Base-by-base conservation (phyloP, 352 stramenopile species). In the Phytophthora rubi region DNA sequence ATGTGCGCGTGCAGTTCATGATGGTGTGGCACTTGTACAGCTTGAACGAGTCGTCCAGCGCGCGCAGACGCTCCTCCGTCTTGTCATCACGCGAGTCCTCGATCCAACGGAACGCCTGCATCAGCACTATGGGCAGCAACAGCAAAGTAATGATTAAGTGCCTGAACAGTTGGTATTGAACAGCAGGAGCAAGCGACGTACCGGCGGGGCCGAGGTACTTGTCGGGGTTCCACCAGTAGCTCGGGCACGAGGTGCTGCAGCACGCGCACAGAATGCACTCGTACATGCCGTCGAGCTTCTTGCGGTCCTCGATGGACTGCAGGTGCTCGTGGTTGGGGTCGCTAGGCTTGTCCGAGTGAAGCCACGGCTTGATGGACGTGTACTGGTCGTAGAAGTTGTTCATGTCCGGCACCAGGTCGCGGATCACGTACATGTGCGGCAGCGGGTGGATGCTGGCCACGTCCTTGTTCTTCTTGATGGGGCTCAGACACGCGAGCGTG, bases 201-300 rank as follows among this genome's bases (percentile, higher is more conserved):
- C 83, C 88, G 59, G 92, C 91, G 6, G 93, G 93, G 61, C 93
- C 93, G 52, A 98, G 86, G 84, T 98, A 98, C 86, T 97, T 98
- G 77, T 98, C 93, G 18, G 86, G 85, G 86, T 99, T 99, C 98
- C 98, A 99, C 98, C 98, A 99, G 87, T 99, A 99, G 57, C 89
- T 98, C 28, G 98, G 98, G 86, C 98, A 99, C 37, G 97, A 98
- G 4, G 98, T 99, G 68, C 86, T 98, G 87, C 98, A 99, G 86
- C 98, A 99, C 23, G 98, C 98, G 82, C 98, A 99, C 18, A 99
- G 88, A 70, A 99, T 99, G 83, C 98, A 99, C 88, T 99, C 98
- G 82, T 99, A 99, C 97, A 99, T 99, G 67, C 98, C 98, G 79
- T 99, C 98, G 8, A 99, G 86, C 80, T 99, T 99, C 86, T 98